phyloP scores from a whole-genome alignment of 306 rosid genomes.

The Boehmeria nivea region DNA sequence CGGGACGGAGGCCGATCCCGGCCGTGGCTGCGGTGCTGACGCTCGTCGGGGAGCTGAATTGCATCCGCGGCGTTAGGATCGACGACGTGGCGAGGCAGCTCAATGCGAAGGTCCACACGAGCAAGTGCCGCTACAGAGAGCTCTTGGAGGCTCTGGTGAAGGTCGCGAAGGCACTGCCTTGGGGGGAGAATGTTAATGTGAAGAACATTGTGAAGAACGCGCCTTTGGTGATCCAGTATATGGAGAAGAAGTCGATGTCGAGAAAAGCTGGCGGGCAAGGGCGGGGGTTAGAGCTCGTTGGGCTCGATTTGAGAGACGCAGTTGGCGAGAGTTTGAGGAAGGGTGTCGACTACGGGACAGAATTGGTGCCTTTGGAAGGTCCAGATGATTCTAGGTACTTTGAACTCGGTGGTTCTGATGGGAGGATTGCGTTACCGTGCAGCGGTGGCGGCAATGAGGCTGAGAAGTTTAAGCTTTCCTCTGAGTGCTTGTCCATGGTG shows the following conservation, averaged over 20 bases:
- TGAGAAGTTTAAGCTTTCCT: slow-evolving; percentile 40
- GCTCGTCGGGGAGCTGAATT: slow-evolving; percentile 52
- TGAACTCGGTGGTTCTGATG: slow-evolving; percentile 9
- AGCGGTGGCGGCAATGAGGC: slow-evolving; percentile 1
- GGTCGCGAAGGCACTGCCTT: slow-evolving; percentile 69
- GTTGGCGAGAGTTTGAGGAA: slow-evolving; percentile 45
- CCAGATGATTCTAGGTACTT: slow-evolving; percentile 32
- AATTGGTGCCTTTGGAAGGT: slow-evolving; percentile 7
- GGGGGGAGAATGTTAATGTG: slow-evolving; percentile 69
- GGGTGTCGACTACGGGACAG: slow-evolving; percentile 22
- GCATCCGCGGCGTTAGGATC: slow-evolving; percentile 35
- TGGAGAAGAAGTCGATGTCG: slow-evolving; percentile 66
- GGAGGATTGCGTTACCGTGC: neutral
- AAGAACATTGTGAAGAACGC: slow-evolving; percentile 62
- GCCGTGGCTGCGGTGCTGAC: slow-evolving; percentile 70
- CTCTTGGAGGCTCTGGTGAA: slow-evolving; percentile 60
- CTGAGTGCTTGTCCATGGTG: slow-evolving; percentile 58
- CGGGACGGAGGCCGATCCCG: slow-evolving; percentile 67
- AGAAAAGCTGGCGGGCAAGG: slow-evolving; percentile 24
- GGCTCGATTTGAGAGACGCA: slow-evolving; percentile 46
- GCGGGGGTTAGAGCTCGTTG: slow-evolving; percentile 17
- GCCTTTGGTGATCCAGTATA: slow-evolving; percentile 55
- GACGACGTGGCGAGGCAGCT: slow-evolving; percentile 53
- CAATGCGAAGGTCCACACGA: slow-evolving; percentile 46
- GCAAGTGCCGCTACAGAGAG: slow-evolving; percentile 56